A percentile compares a stretch with the other conserved stretches of the same genome.
phyloP scores from a whole-genome alignment of 1,284 basidiomycete species.

The Rhodofomes roseus region DNA sequence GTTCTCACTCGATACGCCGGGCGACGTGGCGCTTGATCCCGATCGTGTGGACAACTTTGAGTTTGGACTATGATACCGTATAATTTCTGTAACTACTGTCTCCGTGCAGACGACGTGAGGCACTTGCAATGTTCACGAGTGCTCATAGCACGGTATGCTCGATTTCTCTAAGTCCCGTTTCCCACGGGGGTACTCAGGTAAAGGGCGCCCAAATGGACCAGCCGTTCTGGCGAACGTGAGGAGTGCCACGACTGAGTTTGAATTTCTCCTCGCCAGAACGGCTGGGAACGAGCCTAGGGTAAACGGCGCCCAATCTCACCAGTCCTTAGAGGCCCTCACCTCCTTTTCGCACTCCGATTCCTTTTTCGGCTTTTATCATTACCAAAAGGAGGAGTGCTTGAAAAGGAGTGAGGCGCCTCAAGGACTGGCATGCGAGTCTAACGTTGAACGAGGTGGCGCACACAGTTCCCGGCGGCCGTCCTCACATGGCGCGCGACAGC shows the following conservation, averaged over 20 bases:
- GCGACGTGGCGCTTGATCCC: slow-evolving; percentile 12
- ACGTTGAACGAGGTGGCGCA: no score
- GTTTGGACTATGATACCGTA: not conserved
- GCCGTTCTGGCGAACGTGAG: not conserved
- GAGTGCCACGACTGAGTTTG: not conserved
- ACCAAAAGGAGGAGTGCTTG: not conserved
- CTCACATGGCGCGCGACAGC: no score
- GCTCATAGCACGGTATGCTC: not conserved
- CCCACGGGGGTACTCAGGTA: slow-evolving; percentile 1
- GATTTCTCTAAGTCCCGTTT: slow-evolving; percentile 6
- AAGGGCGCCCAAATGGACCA: slow-evolving; percentile 1
- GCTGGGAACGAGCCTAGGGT: no score
- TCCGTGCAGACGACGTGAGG: not conserved
- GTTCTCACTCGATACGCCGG: slow-evolving; percentile 11
- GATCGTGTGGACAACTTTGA: not conserved
- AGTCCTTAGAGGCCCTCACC: not conserved
- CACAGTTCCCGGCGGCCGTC: no score
- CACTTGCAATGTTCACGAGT: not conserved
- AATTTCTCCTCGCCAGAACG: not conserved
- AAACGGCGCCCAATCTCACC: not conserved
- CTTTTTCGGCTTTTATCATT: not conserved
- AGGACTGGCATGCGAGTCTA: not conserved
- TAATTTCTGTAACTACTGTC: no score
- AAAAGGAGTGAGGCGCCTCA: not conserved
- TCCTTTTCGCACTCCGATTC: not conserved